Conservation (phyloP, 495 filamentous ascomycete species). For the Tuber borchii region DNA sequence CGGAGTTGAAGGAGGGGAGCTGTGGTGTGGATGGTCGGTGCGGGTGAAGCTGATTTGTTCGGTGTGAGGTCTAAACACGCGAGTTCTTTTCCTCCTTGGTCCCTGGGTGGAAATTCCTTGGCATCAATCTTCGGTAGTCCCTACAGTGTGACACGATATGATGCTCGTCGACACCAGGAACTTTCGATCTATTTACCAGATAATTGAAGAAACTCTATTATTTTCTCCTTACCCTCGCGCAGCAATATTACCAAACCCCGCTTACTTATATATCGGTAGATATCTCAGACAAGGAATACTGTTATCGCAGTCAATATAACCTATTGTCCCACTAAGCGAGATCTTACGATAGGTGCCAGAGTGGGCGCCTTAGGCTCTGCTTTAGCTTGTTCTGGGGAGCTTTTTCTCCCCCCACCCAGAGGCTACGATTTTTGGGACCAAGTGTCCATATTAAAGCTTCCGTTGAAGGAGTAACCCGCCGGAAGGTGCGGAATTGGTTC, state of each 20-base stretch:
- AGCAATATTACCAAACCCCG: background rate
- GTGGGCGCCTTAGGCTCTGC: background rate
- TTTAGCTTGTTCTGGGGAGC: background rate
- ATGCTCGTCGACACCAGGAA: background rate
- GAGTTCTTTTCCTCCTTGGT: background rate
- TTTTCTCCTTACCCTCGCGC: background rate
- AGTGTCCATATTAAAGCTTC: background rate
- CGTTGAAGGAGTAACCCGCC: background rate
- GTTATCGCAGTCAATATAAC: background rate
- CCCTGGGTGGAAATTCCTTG: background rate
- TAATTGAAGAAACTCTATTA: background rate
- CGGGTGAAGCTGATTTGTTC: background rate
- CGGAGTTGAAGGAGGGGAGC: background rate
- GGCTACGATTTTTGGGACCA: background rate
- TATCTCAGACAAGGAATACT: background rate
- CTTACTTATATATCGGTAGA: background rate
- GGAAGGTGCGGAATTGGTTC: background rate
- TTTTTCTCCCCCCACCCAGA: background rate
- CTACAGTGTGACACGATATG: background rate
- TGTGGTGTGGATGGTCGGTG: slow-evolving; percentile 16
- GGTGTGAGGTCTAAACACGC: background rate
- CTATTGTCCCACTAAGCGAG: background rate
- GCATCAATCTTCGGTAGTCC: background rate
- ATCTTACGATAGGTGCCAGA: background rate
- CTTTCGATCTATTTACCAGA: background rate